A percentile compares a stretch with the other conserved stretches of the same genome.
Evolutionary conservation across 306 rosid species (phyloP).

Genomic region (Begonia loranthoides): DNA sequence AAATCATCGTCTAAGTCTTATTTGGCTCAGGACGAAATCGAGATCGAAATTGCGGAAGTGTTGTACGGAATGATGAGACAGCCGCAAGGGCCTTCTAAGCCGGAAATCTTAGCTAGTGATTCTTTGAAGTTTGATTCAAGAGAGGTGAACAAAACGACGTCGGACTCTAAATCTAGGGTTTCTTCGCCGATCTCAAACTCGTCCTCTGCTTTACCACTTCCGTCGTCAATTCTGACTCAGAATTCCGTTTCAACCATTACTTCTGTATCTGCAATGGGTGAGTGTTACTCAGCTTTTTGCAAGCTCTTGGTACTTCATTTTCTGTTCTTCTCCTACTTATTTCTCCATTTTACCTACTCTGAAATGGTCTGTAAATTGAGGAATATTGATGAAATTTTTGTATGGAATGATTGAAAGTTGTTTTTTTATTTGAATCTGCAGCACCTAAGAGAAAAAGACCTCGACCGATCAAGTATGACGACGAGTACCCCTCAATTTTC

Average conservation of each 20-base stretch:
- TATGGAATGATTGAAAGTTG: conserved; percentile 7
- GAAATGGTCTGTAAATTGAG: not conserved
- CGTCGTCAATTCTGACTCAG: conserved; percentile 30
- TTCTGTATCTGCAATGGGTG: conserved; percentile 56
- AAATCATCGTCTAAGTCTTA: conserved; percentile 42
- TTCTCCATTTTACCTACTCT: conserved; percentile 8
- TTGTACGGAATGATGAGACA: conserved; percentile 84
- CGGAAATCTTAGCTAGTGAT: conserved; percentile 36
- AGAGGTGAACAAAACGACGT: conserved; percentile 33
- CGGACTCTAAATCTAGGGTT: conserved; percentile 52
- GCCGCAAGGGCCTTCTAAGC: conserved; percentile 76
- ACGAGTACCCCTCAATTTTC: conserved; percentile 30
- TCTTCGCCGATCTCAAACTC: conserved; percentile 73
- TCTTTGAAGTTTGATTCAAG: conserved; percentile 40
- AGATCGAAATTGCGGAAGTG: conserved; percentile 94
- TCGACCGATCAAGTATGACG: conserved; percentile 61
- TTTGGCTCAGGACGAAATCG: conserved; percentile 73
- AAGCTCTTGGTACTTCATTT: conserved; percentile 7
- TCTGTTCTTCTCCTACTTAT: conserved; percentile 2
- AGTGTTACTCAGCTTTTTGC: conserved; percentile 12
- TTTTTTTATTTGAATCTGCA: conserved; percentile 11
- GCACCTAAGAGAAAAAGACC: conserved; percentile 94
- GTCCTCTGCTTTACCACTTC: conserved; percentile 17
- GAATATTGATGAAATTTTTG: conserved; percentile 1
- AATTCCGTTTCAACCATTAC: conserved; percentile 39